These are phyloP conservation scores for Sporobolomyces pararoseus DNA, from an alignment of 768 basidiomycete species.

Conservation along the genomic window DNA sequence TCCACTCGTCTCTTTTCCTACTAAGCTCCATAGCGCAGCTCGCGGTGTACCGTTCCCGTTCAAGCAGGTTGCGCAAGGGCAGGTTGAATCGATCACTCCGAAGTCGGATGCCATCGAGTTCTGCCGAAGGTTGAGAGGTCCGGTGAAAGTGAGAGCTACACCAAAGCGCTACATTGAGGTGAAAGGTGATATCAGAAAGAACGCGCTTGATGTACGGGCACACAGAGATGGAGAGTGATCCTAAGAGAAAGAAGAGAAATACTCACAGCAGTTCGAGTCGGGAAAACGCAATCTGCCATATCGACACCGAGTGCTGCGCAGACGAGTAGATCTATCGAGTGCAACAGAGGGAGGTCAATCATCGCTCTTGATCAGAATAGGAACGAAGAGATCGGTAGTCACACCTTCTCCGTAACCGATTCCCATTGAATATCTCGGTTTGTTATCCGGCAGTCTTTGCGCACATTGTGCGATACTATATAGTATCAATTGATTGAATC, in stretches of 20 bases:
- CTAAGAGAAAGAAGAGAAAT: not conserved
- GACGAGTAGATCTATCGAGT: conserved; percentile 69
- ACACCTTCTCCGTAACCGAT: conserved; percentile 85
- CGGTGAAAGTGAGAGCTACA: conserved; percentile 74
- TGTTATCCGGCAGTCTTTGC: conserved; percentile 69
- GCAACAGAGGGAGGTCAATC: not conserved
- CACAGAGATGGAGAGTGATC: not conserved
- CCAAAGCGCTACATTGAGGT: conserved; percentile 61
- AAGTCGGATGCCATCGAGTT: conserved; percentile 69
- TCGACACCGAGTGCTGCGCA: conserved; percentile 89
- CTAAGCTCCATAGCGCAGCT: conserved; percentile 69
- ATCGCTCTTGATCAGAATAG: not conserved
- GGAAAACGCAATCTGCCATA: conserved; percentile 94
- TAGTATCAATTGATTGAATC: not conserved
- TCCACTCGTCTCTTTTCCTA: conserved; percentile 75
- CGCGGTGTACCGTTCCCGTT: conserved; percentile 59
- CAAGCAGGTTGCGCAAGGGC: conserved; percentile 81
- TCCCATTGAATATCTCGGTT: conserved; percentile 88
- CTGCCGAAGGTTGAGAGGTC: conserved; percentile 75
- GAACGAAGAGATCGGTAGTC: not conserved
- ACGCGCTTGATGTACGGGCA: not conserved
- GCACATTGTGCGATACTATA: conserved; percentile 72
- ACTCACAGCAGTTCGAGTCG: conserved; percentile 70
- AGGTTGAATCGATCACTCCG: conserved; percentile 65
- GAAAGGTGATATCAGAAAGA: not conserved